These are phyloP conservation scores for Xanthoceras sorbifolium DNA, from an alignment of 345 rosid species.

Conservation along the genomic window DNA sequence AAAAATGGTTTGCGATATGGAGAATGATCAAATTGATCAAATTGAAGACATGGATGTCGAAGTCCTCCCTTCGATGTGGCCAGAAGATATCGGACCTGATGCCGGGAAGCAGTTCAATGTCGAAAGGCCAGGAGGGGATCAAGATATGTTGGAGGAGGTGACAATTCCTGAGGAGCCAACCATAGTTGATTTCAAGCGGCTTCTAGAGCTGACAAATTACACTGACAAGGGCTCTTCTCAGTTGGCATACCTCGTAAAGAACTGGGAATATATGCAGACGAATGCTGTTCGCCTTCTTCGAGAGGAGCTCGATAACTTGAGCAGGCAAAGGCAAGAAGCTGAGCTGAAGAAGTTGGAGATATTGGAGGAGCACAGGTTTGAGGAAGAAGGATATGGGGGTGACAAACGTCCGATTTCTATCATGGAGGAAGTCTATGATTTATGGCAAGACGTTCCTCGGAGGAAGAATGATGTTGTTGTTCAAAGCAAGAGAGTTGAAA, in stretches of 20 bases:
- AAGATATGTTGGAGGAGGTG: conserved; percentile 89
- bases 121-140: conserved; percentile 73
- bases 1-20: conserved; percentile 64
- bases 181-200: conserved; percentile 67
- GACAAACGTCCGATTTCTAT: conserved; percentile 65
- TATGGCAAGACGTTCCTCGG: conserved; percentile 54
- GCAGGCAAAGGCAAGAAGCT: conserved; percentile 74
- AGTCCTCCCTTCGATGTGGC: conserved; percentile 92
- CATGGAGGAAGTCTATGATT: conserved; percentile 50
- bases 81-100: conserved; percentile 71
- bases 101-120: conserved; percentile 85
- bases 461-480: conserved; percentile 55
- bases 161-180: conserved; percentile 49
- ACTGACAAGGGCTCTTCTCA: conserved; percentile 85
- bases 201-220: conserved; percentile 52
- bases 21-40: conserved; percentile 55
- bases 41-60: conserved; percentile 85
- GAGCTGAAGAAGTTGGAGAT: conserved; percentile 86
- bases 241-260: conserved; percentile 75
- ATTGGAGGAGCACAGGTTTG: conserved; percentile 83
- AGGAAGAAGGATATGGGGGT: conserved; percentile 52
- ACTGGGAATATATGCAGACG: conserved; percentile 85
- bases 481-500: conserved; percentile 57
- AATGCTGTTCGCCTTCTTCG: conserved; percentile 70
- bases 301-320: conserved; percentile 83